Conservation (phyloP, 306 rosid genomes). For the Vicia sativa region DNA sequence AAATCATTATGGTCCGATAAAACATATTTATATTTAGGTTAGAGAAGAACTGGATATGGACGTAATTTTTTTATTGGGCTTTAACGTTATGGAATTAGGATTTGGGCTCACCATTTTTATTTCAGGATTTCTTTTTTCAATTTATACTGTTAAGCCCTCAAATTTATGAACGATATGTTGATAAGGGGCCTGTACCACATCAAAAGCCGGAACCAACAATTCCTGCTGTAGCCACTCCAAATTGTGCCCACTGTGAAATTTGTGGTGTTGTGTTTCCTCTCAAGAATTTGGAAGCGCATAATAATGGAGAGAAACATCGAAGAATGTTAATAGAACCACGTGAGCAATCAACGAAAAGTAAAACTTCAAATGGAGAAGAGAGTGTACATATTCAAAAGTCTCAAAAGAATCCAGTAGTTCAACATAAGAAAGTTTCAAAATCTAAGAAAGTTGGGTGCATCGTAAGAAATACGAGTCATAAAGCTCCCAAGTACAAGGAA, state of each 20-base stretch:
- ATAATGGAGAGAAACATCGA: conserved; percentile 28
- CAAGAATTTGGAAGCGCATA: conserved; percentile 1
- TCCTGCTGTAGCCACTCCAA: not conserved
- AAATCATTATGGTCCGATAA: no score
- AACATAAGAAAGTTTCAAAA: conserved; percentile 43
- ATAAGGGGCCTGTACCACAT: no score
- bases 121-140: no score
- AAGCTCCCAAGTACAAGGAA: not conserved
- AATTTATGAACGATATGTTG: no score
- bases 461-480: not conserved
- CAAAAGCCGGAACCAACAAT: not conserved
- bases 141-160: no score
- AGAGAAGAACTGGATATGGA: no score
- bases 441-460: no score
- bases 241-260: conserved; percentile 16
- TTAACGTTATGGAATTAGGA: no score
- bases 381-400: conserved; percentile 44
- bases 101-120: no score
- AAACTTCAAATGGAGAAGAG: not conserved
- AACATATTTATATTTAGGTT: no score
- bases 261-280: conserved; percentile 3
- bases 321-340: not conserved
- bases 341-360: not conserved
- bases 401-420: conserved; percentile 49
- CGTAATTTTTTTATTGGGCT: no score